phyloP scores from a whole-genome alignment of 768 basidiomycete species.

The Mycena latifolia region DNA sequence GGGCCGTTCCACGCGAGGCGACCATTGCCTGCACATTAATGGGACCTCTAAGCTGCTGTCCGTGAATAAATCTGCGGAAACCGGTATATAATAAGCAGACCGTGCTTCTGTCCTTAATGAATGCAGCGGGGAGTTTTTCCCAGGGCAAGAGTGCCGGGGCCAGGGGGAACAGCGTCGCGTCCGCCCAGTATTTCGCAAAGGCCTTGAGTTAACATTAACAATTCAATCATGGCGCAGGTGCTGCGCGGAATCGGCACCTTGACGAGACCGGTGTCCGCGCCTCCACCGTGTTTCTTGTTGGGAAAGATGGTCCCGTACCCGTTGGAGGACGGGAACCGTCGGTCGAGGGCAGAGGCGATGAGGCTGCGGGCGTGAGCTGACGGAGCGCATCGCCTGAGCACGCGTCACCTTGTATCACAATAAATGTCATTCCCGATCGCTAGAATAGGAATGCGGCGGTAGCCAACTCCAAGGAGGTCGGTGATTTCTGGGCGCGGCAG shows the following conservation, averaged over 20 bases:
- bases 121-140: conserved; percentile 57
- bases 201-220: conserved; percentile 41
- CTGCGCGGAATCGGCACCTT: conserved; percentile 39
- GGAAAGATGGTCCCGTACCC: conserved; percentile 66
- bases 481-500: conserved; percentile 70
- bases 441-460: conserved; percentile 71
- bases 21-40: conserved; percentile 54
- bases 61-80: conserved; percentile 1
- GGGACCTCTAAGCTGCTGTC: conserved; percentile 48
- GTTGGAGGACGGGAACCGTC: conserved; percentile 62
- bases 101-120: conserved; percentile 61
- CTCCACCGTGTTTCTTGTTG: conserved; percentile 52
- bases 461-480: conserved; percentile 62
- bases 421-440: conserved; percentile 74
- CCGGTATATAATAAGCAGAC: no score
- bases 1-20: conserved; percentile 44
- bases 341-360: conserved; percentile 64
- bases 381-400: not conserved
- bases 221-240: not conserved
- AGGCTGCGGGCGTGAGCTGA: conserved; percentile 45
- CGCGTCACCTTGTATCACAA: conserved; percentile 60
- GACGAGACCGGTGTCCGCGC: conserved; percentile 58
- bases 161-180: conserved; percentile 56
- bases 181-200: conserved; percentile 60
- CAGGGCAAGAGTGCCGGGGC: conserved; percentile 60